Evolutionary conservation across 2,329 filamentous ascomycete species (phyloP), one percentile per base, ranked within the genome.

Genomic region (Rhynchosporium secalis): DNA sequence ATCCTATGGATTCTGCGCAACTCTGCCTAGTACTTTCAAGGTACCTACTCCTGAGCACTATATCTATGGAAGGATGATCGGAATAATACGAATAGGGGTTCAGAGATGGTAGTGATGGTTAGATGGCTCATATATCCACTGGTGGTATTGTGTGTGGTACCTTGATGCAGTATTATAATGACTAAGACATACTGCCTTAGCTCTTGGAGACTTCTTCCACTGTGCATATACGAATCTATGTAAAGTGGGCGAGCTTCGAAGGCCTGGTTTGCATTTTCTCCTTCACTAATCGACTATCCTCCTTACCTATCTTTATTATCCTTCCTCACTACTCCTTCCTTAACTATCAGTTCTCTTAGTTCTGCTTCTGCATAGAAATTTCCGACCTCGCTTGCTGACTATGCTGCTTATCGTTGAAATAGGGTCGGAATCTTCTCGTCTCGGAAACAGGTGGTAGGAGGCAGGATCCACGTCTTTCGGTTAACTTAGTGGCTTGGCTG

Each of bases 1-100:
- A 49, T 49, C 47, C 29, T 12, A 49, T 49, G 47, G 29, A 49
- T 33, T 49, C 29, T 29, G 47, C 47, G 47, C 47, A 49, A 28
- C 26, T 31, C 13, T 49, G 47, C 47, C 47, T 3, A 31, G 47
- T 49, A 29, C 4, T 8, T 28, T 49, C 26, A 28, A 12, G 47
- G 47, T 49, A 49, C 9, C 28, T 6, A n/a, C 33, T 28, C 33
- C 26, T 7, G 20, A 49, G 10, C 29, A 15, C 29, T 29, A 28
- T 49, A 49, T 49, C 43, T 9, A 46, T 28, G 47, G 47, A 49
- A 49, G 3, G 47, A 33, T 33, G 47, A 12, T 49, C 47, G 33
- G 47, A 20, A 20, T 20, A 20, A 20, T 20, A 1, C 20, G 43
- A 7, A 12, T 40, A 40, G 36, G 36, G 36, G 6, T 40, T 12